Evolutionary conservation across 495 filamentous ascomycete genomes (phyloP), one percentile per base, ranked within the genome.

Genomic region (Aspergillus affinis): DNA sequence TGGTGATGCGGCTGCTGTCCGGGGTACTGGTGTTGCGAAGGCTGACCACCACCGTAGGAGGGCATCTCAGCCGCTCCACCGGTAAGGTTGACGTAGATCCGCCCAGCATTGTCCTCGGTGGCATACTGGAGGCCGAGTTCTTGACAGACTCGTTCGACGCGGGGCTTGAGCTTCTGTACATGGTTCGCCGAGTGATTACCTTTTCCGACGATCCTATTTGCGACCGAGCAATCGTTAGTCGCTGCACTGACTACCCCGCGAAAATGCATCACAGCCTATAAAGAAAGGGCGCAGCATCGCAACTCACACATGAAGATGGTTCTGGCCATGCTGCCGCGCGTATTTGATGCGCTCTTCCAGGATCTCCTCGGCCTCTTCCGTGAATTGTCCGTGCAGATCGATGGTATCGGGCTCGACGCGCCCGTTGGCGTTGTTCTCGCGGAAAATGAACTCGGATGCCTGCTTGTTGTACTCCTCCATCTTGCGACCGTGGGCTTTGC

Each of bases 401-500:
- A 98, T 96, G 4, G 89, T 90, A 66, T 98, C 92, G 23, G 82
- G 82, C 12, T 78, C 77, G 12, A 94, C 86, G 51, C 88, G 82
- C 13, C 80, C 87, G 4, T 72, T 61, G 6, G 88, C 83, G 72
- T 97, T 98, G 74, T 97, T 97, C 74, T 91, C 90, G 3, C 90
- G 84, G 81, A 98, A 97, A 63, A 98, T 98, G 72, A 83, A 95
- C 55, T 97, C 90, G 32, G 90, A 90, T 8, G 94, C 94, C 73
- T 95, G 89, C 60, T 80, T 82, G 79, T 97, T 97, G 71, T 92
- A 93, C 29, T 84, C 76, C 50, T 92, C 88, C 84, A 91, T 90
- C 63, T 87, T 79, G 48, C 82, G 82, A 29, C 86, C 90, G 71
- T 98, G 93, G 46, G 74, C 69, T 72, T 98, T 97, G 61, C 89